Evolutionary conservation across 1,284 basidiomycete species (phyloP).

Genomic region (Trametes versicolor): DNA sequence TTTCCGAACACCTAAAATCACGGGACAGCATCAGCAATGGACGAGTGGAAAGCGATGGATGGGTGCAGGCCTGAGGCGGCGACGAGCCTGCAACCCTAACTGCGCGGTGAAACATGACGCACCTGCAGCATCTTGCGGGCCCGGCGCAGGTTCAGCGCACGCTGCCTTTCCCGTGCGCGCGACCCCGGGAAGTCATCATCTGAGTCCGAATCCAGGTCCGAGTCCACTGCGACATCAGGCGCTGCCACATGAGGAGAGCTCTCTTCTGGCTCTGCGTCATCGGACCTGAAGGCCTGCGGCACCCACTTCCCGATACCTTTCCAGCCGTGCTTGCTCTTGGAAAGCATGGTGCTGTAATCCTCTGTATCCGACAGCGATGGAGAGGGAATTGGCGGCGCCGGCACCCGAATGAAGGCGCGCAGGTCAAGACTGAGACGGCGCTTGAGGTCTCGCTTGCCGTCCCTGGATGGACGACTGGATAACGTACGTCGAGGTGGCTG

Average conservation of each 20-base stretch:
- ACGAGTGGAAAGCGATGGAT: constrained; percentile 4
- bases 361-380: constrained; percentile 18
- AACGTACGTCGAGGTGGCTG: constrained; percentile 29
- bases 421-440: constrained; percentile 42
- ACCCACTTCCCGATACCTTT: constrained; percentile 7
- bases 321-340: neutral
- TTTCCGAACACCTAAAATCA: constrained; percentile 56
- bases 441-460: constrained; percentile 14
- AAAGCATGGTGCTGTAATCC: constrained; percentile 5
- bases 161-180: constrained; percentile 46
- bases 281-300: constrained; percentile 1
- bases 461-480: constrained; percentile 33
- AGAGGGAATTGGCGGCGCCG: constrained; percentile 18
- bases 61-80: constrained; percentile 12
- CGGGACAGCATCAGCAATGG: neutral
- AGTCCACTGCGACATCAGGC: constrained; percentile 8
- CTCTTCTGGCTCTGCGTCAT: constrained; percentile 11
- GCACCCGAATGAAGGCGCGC: constrained; percentile 26
- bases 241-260: constrained; percentile 8
- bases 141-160: constrained; percentile 52
- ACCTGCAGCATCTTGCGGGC: constrained; percentile 61
- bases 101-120: constrained; percentile 27
- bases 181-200: constrained; percentile 18
- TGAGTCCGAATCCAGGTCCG: constrained; percentile 25
- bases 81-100: constrained; percentile 14